Evolutionary conservation across 2,329 filamentous ascomycete genomes (phyloP).

Genomic region (Penicillium sp.): DNA sequence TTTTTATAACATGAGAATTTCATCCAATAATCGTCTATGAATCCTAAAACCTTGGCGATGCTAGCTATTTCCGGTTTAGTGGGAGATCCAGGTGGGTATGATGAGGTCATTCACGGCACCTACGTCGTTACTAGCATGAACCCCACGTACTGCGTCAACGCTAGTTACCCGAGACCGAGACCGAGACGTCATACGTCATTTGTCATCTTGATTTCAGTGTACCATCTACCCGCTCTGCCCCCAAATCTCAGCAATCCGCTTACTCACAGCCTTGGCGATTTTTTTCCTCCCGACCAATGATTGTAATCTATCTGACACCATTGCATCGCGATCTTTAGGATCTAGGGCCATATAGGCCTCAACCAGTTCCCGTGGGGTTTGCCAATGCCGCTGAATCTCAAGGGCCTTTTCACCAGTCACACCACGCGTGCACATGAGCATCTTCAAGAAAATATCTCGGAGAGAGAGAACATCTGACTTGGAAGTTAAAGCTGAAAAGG

Average conservation of each 20-base stretch:
- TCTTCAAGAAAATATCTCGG: constrained; percentile 75
- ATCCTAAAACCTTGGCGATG: neutral
- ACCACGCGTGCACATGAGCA: constrained; percentile 79
- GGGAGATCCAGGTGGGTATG: neutral
- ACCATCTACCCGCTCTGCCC: constrained; percentile 38
- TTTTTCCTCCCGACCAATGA: constrained; percentile 68
- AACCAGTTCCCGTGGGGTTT: constrained; percentile 70
- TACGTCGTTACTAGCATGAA: neutral
- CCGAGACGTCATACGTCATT: neutral
- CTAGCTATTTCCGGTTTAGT: neutral
- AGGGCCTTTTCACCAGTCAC: constrained; percentile 76
- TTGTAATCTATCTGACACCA: constrained; percentile 60
- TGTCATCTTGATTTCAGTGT: too few species aligned
- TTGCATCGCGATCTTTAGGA: constrained; percentile 57
- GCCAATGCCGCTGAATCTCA: constrained; percentile 78
- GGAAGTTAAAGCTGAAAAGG: constrained; percentile 70
- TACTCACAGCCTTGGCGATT: constrained; percentile 64
- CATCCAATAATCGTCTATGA: neutral
- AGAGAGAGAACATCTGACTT: constrained; percentile 75
- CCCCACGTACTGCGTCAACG: neutral
- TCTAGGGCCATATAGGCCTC: constrained; percentile 63
- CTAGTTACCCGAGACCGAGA: neutral
- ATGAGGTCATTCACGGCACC: neutral
- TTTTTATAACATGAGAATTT: neutral
- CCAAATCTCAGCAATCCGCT: constrained; percentile 73